Evolutionary conservation across 2,329 filamentous ascomycete species (phyloP), one percentile per base, ranked within the genome.

Genomic region (Aspergillus sp.): DNA sequence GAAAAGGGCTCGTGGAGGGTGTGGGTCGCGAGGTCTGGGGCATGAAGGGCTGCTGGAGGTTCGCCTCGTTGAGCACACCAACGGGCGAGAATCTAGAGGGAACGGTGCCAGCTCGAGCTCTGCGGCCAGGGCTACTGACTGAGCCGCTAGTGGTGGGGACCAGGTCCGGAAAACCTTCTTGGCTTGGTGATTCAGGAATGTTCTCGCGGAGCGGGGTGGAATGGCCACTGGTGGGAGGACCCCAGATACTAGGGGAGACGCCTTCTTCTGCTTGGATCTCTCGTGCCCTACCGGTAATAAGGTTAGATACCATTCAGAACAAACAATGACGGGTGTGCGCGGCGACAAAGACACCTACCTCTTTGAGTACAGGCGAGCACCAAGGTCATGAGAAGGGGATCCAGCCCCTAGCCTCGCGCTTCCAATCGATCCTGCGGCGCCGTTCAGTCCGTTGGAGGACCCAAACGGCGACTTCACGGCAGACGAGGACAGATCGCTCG

Each of bases 261-360:
- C 93, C 93, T 84, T 98, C 94, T 80, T 97, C 93, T 56, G 93
- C 93, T 80, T 98, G 94, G 63, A 98, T 97, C 78, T 99, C 95
- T 75, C 95, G 87, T 66, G 95, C 93, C 73, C 94, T 96, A 70
- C 58, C 31, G 12, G 52, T 50, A 55, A 24, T 54, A 51, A 7
- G 26, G 7, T 49, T 57, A 20, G 18, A n/a, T 20, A 52, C 42
- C 10, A 9, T 62, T 66, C 57, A 64, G 62, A 55, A 45, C 49
- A 56, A 12, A 16, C 46, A 18, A 29, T 26, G 36, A 42, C 36
- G 36, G 36, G 36, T 16, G 16, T 6, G 36, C 36, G 36, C 32
- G 16, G 36, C 16, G 54, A n/a, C 39, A 55, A 10, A n/a, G 49
- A 31, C 22, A 60, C 87, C 73, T 85, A 96, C 92, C 95, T 88